Evolutionary conservation across 805 yeast genomes (phyloP), one percentile per base, ranked within the genome.

Genomic region (Pichia gijzeniarum): DNA sequence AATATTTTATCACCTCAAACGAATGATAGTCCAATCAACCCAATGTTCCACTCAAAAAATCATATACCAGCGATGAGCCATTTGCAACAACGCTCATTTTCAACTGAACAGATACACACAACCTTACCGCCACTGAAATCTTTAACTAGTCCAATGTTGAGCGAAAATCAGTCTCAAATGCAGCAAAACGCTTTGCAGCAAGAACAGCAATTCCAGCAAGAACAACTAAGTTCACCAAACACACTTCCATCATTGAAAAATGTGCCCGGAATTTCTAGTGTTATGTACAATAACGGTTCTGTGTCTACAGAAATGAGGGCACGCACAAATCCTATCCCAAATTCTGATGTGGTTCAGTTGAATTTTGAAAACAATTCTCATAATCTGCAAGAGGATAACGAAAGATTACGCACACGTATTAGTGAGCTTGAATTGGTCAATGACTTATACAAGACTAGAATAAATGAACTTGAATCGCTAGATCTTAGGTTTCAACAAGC

Each of bases 381-480:
- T n/a, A 44, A 37, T 25, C 25, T 42, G 22, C 25, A 40, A 2
- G 51, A 39, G 10, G 46, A 44, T 17, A 48, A 49, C 33, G 61
- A 61, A 25, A 68, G 63, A 43, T 66, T 90, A 51, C 77, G 79
- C 52, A 86, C 96, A 0, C 72, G 95, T 48, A 86, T 90, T 19
- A 78, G 85, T 12, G 98, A 91, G 61, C 73, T 91, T 50, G 98
- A 91, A 61, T 71, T 90, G 36, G 95, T 91, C 35, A 90, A 89
- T 56, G 97, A 90, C 60, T 68, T 91, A 48, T 86, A 88, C 68
- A 77, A 86, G 54, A 77, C 91, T 6, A 77, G 95, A 53, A 86
- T 91, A 37, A 70, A 76, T 61, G 96, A 91, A 59, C 70, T 91
- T 52, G 96, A 91, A 65, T 79, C 79, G 18, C 68, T 72, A 74